phyloP scores from a whole-genome alignment of 805 yeast species.

The Vanderwaltozyma polyspora region DNA sequence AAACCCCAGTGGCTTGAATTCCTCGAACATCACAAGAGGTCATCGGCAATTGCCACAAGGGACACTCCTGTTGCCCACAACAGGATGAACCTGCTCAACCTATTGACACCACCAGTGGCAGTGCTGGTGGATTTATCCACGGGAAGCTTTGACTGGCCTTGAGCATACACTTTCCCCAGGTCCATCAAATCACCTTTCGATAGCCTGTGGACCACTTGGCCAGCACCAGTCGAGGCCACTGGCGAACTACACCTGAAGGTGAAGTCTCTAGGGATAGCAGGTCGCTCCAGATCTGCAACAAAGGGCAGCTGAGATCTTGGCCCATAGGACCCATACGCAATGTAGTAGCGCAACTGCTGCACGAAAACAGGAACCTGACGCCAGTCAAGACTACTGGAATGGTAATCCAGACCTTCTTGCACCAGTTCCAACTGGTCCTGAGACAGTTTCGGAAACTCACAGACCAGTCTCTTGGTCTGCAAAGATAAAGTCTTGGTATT shows the following conservation, averaged over 20 bases:
- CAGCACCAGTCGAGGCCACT: too few relatives aligned
- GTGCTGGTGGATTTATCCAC: too few relatives aligned
- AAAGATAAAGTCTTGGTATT: constrained; percentile 1
- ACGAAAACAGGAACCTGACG: constrained; percentile 34
- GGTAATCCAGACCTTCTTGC: constrained; percentile 18
- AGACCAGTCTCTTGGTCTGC: constrained; percentile 2
- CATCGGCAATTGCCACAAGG: neutral
- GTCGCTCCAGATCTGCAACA: constrained; percentile 12
- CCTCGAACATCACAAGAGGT: too few relatives aligned
- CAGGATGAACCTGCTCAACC: neutral
- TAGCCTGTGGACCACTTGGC: neutral
- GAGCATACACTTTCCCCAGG: neutral
- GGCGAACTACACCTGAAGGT: neutral
- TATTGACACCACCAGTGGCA: too few relatives aligned
- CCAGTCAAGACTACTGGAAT: constrained; percentile 40
- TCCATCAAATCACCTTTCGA: neutral
- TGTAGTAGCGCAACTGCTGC: constrained; percentile 48
- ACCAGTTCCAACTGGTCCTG: constrained; percentile 9
- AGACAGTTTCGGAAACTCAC: constrained; percentile 7
- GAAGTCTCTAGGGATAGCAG: constrained; percentile 1
- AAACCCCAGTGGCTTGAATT: too few relatives aligned
- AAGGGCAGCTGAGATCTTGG: constrained; percentile 47
- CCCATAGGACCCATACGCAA: constrained; percentile 63
- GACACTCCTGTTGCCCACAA: neutral
- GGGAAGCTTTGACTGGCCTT: too few relatives aligned